Base-by-base conservation (phyloP, 495 filamentous ascomycete species). In the Daldinia caldariorum region DNA sequence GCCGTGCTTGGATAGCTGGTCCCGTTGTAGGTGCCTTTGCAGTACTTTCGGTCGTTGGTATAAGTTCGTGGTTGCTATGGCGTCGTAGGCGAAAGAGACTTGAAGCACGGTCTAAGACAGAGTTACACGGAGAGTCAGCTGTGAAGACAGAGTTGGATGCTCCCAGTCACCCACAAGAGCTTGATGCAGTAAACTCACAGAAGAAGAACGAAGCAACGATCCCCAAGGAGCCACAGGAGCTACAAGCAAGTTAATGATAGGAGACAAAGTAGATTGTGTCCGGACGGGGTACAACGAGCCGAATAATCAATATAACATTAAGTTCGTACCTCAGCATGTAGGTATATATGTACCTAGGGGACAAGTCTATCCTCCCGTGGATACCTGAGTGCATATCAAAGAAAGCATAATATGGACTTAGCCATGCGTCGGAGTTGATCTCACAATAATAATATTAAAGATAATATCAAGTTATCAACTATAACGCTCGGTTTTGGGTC, bases 1-100 rank as follows among this genome's bases (percentile, higher is more conserved):
- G 31, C 14, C 43, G 4, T 45, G 43, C 43, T 4, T 71, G 69
- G 69, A 63, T 71, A 37, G 63, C 63, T n/a, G 69, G 63, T 2
- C 58, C 69, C 26, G 20, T 50, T 26, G 63, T 67, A 3, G 69
- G 63, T 7, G 34, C 53, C 0, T 10, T 58, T 3, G 45, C 31
- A 39, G 69, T 43, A 10, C 22, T 50, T 14, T 26, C 49, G 5
- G 6, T 71, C 9, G 20, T 71, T 22, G 37, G 31, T 0, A 2
- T 59, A 34, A 59, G 32, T 2, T 18, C 0, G 0, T 43, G 66
- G 8, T 51, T 71, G 3, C 10, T 71, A 12, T 67, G 63, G 69
- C 63, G 69, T 39, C 37, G 47, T 38, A 49, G 31, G 35, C 43
- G 35, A 22, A 71, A 37, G 31, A 7, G 6, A n/a, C 6, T 9